phyloP scores from a whole-genome alignment of 768 basidiomycete species.

The Hypholoma sublateritium region DNA sequence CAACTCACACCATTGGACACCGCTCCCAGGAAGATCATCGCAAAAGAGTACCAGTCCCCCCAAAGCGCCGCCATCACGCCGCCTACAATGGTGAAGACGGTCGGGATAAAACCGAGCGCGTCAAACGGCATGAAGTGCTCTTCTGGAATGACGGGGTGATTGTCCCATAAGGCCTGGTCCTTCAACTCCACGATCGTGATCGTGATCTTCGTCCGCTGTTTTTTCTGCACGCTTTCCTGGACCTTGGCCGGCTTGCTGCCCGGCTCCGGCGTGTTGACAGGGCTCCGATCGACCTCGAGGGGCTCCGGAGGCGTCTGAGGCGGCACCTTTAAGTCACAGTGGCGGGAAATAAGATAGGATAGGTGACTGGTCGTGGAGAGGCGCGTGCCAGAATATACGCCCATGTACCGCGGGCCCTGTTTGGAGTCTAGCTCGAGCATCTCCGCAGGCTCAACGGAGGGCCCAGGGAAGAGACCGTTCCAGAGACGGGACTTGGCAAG shows the following conservation, averaged over 20 bases:
- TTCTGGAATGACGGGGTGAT: constrained; percentile 8
- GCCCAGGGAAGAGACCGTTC: constrained; percentile 18
- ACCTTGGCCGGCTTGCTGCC: background rate
- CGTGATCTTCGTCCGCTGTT: background rate
- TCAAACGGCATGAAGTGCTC: constrained; percentile 9
- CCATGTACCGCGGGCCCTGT: constrained; percentile 13
- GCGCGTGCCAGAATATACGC: constrained; percentile 14
- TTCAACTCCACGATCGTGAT: constrained; percentile 14
- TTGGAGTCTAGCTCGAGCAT: constrained; percentile 17
- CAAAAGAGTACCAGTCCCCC: constrained; percentile 17
- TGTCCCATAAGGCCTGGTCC: constrained; percentile 3
- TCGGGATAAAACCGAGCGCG: constrained; percentile 9
- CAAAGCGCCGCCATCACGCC: constrained; percentile 12
- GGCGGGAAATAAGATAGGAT: constrained; percentile 10
- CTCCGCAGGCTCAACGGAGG: constrained; percentile 12
- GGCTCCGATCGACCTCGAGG: background rate
- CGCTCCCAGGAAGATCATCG: constrained; percentile 15
- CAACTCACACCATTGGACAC: constrained; percentile 16
- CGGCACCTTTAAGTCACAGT: constrained; percentile 6
- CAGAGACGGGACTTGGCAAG: constrained; percentile 16
- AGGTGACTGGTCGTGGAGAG: constrained; percentile 13
- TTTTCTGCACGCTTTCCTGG: background rate
- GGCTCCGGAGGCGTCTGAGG: background rate
- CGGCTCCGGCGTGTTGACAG: background rate
- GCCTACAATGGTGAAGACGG: constrained; percentile 8